Evolutionary conservation across 805 yeast genomes (phyloP), one percentile per base, ranked within the genome.

Genomic region (Ogataea thermomethanolica): DNA sequence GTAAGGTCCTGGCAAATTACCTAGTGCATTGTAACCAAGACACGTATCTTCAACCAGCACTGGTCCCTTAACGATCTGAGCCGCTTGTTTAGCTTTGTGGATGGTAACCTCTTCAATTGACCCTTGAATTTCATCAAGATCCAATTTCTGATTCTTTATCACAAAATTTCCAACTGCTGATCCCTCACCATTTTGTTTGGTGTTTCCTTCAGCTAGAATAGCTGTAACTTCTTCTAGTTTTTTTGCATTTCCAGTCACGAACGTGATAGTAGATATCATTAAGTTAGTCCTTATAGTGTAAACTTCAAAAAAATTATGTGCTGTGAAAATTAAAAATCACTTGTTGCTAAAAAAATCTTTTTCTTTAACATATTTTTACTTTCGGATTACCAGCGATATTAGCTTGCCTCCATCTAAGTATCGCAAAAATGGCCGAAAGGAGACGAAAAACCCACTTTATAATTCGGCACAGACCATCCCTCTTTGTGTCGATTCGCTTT

Each of bases 31-130:
- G 62, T 84, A 93, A 4, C 84, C 86, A 28, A 93, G 73, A 36
- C 95, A 90, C 0, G 99, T 93, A 55, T 93, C 99, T 59, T 93
- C 99, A 3, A 90, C 96, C 42, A 93, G 70, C 0, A 88, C 97
- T 0, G 98, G 91, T 0, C 95, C 93, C 3, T 62, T 39, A 22
- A 80, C 60, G 7, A 76, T 57, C 9, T 61, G 56, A 5, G 91
- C 84, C 2, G 96, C 96, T 9, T 80, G 72, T 53, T 71, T 65
- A 41, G 95, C 87, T 61, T 93, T 93, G 56, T 80, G 86, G 32
- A 69, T 71, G 0, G 96, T 84, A 30, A 93, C 91, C 39, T 84
- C 85, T 29, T 81, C 81, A 34, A 89, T 74, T 15, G 91, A 65
- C 23, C 96, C 99, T 65, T 93, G 99, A 33, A 93, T 64, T 65